Base-by-base conservation (phyloP, 805 yeast species). In the Candida boleticola region DNA sequence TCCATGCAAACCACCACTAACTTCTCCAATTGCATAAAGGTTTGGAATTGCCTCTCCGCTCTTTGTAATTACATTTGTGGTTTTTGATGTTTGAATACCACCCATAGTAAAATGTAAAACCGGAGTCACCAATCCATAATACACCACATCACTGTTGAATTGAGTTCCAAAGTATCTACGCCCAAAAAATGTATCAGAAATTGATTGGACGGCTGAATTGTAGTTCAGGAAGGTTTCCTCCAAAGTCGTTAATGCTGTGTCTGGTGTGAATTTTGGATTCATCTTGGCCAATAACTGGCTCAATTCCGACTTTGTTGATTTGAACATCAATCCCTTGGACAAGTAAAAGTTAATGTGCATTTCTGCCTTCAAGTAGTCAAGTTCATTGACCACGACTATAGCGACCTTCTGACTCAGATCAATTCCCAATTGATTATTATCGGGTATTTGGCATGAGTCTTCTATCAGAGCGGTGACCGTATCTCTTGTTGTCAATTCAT, bases 1-100 rank as follows among this genome's bases (percentile, higher is more conserved):
- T 9, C 88, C 88, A 54, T 82, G 87, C 4, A 82, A 76, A 33
- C 86, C 88, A 16, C 86, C 87, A 37, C 82, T 75, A 17, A 79
- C 75, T 55, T 82, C 88, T 11, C 88, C 89, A 17, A 77, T 77
- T 0, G 86, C 86, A 55, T 67, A 81, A 7, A 82, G 52, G 13
- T 82, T 80, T 1, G 60, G 52, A 2, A 75, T 60, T 6, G 68
- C 50, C 1, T 57, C 42, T 14, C 58, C 52, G 25, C 63, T 50
- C 32, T 60, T 52, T 2, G 43, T 45, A 13, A 51, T 31, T 7
- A 55, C 55, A 30, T 55, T 56, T 14, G 51, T 52, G n/a, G 46
- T 13, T 16, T 37, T 33, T 34, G 55, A 54, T 9, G 57, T 55
- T 19, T 53, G 55, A 19, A 58, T 49, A 2, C 63, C 63, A 1